Base-by-base conservation (phyloP, 352 stramenopile species). In the Globisporangium radiosum region DNA sequence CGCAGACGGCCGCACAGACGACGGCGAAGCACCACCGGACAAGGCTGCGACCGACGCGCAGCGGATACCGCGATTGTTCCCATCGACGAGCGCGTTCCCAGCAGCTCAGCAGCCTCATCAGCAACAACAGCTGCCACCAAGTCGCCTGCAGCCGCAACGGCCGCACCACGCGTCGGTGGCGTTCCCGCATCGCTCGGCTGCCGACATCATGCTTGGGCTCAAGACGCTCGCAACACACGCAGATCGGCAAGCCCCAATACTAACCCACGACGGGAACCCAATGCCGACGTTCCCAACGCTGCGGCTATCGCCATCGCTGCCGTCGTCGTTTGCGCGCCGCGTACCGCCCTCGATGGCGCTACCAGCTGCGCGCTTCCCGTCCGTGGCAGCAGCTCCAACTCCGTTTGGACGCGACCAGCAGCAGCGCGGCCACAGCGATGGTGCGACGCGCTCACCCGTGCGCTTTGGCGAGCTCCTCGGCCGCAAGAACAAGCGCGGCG, bases 131-230 rank as follows among this genome's bases (percentile, higher is more conserved):
- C 47, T 45, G 6, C 62, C 48, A 17, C 60, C 45, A 25, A 50
- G 17, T 50, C 45, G 45, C 17, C 17, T 13, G 6, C 45, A 36
- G 25, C 45, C 17, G 44, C 57, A 15, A 1, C 45, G 13, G 25
- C 45, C 17, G 44, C 57, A 15, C 5, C 43, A 5, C 43, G 43
- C 43, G 25, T 47, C 43, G 43, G 54, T 4, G 11, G 8, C 57
- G 38, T 63, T 63, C 38, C 59, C 47, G 8, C 57, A 72, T 51
- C 57, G 54, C 36, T 55, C 56, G 4, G 48, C 56, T 5, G 62
- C 66, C 7, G 69, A 77, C 50, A 38, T 67, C 42, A 70, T 78
- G 68, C 65, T 72, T 10, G 68, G 62, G 9, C 65, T 77, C 19
- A 72, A 72, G 45, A 69, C 68, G 42, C 67, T 75, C 36, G 68